Conservation (phyloP, 2,329 filamentous ascomycete species). For the Penicillium sp. region DNA sequence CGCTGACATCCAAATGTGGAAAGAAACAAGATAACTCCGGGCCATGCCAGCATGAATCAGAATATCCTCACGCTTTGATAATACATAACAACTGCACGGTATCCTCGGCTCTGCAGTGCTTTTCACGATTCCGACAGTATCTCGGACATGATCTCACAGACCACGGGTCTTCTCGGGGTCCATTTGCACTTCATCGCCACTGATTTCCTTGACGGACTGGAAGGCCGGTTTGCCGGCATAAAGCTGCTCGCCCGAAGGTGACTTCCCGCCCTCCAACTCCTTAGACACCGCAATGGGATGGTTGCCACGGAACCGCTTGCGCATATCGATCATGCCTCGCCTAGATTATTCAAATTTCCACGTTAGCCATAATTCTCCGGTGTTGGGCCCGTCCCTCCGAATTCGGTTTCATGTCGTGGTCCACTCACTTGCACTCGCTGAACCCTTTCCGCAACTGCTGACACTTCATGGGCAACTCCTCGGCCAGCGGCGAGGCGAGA, state of each 20-base stretch:
- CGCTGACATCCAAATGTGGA: neutral
- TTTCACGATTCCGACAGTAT: neutral
- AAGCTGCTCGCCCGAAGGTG: conserved; percentile 60
- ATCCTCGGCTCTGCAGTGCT: neutral
- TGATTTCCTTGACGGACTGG: conserved; percentile 62
- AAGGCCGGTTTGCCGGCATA: conserved; percentile 77
- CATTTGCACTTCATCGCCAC: conserved; percentile 62
- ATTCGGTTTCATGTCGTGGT: neutral
- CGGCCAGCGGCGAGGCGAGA: conserved; percentile 75
- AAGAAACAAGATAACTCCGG: conserved; percentile 19
- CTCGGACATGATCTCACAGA: conserved; percentile 27
- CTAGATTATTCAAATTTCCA: conserved; percentile 17
- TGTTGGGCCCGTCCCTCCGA: neutral
- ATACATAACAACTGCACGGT: conserved; percentile 2
- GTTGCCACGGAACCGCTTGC: conserved; percentile 95
- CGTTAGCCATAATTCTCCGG: conserved; percentile 7
- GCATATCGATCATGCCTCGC: conserved; percentile 96
- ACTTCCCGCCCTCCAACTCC: conserved; percentile 56
- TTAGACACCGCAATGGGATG: conserved; percentile 72
- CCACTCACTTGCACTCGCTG: conserved; percentile 75
- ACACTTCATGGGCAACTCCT: conserved; percentile 81
- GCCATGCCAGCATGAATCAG: conserved; percentile 26
- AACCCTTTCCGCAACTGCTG: conserved; percentile 91
- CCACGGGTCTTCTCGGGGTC: conserved; percentile 50
- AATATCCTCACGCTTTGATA: conserved; percentile 5